These are phyloP conservation scores for Fusarium sp. DNA, from an alignment of 2,329 filamentous ascomycete genomes.

Conservation along the genomic window DNA sequence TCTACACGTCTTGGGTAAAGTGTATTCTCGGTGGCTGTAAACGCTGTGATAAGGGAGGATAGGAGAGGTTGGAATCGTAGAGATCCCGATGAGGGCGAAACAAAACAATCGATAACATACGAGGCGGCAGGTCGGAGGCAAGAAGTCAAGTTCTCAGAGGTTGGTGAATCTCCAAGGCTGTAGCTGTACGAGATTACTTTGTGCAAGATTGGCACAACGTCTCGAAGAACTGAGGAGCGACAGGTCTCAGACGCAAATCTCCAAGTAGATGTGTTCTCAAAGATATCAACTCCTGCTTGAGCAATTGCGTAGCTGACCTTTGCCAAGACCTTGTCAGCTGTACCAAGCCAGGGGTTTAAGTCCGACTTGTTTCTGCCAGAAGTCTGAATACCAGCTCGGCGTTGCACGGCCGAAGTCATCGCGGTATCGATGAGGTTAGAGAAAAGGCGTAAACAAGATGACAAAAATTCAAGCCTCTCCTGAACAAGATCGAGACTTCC, in stretches of 20 bases:
- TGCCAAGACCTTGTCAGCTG: conserved; percentile 82
- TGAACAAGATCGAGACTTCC: conserved; percentile 84
- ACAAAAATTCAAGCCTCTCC: conserved; percentile 82
- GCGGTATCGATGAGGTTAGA: conserved; percentile 81
- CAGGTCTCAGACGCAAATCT: conserved; percentile 79
- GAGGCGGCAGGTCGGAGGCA: conserved; percentile 79
- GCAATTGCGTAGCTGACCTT: conserved; percentile 80
- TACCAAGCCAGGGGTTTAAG: conserved; percentile 74
- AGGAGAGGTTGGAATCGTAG: conserved; percentile 83
- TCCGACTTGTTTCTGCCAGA: conserved; percentile 60
- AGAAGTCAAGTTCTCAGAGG: conserved; percentile 63
- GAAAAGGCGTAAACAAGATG: conserved; percentile 80
- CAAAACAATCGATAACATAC: conserved; percentile 82
- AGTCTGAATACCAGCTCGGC: conserved; percentile 69
- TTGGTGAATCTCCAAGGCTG: conserved; percentile 75
- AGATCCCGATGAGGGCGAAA: conserved; percentile 76
- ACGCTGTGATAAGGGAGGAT: conserved; percentile 69
- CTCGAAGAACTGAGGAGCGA: conserved; percentile 75
- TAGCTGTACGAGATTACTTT: conserved; percentile 80
- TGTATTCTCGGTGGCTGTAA: conserved; percentile 69
- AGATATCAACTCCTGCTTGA: conserved; percentile 82
- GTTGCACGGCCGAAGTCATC: conserved; percentile 75
- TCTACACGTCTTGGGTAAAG: conserved; percentile 68
- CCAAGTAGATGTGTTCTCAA: conserved; percentile 90
- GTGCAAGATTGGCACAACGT: conserved; percentile 77